Base-by-base conservation (phyloP, 768 basidiomycete species). In the Tephrocybe rancida region DNA sequence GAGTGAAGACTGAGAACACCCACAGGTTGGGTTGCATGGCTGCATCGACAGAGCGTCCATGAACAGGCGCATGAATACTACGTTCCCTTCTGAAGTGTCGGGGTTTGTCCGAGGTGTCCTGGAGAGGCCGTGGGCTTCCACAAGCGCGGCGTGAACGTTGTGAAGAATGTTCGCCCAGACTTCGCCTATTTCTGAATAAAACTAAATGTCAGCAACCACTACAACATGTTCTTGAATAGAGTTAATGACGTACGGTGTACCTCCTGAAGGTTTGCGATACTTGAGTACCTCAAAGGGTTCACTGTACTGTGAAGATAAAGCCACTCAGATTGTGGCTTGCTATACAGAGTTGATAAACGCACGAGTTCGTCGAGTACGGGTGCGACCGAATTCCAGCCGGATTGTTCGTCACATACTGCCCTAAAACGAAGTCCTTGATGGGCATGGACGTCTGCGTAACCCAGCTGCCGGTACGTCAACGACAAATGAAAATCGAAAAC, bases 311-410 rank as follows among this genome's bases (percentile, higher is more conserved):
- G 7, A 30, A 29, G n/a, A 30, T 35, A 29, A 44, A 34, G 18
- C 21, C 4, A 14, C 14, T 72, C 68, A 19, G 77, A 75, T 42
- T 69, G 68, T 6, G 54, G 61, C 45, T 35, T 29, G 13, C n/a
- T 29, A 67, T 67, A 55, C 26, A 19, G n/a, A n/a, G n/a, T n/a
- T n/a, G n/a, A 21, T 5, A 38, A 9, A 21, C 30, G 9, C n/a
- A 47, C 37, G 47, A 43, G n/a, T 1, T 34, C 11, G 77, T 78
- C 2, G 79, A 80, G 70, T 84, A 84, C 7, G 75, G 77, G 62
- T 74, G 72, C 50, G 73, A 65, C 18, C 82, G 71, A 59, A 83
- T 79, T 48, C 84, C 83, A 21, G 67, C 67, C 16, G 73, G 58
- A 56, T 73, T 69, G 65, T 79, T 74, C 48, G 66, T 72, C 37